A percentile compares a stretch with the other conserved stretches of the same genome.
phyloP scores from a whole-genome alignment of 768 basidiomycete genomes.

The Gymnopilus dilepis region DNA sequence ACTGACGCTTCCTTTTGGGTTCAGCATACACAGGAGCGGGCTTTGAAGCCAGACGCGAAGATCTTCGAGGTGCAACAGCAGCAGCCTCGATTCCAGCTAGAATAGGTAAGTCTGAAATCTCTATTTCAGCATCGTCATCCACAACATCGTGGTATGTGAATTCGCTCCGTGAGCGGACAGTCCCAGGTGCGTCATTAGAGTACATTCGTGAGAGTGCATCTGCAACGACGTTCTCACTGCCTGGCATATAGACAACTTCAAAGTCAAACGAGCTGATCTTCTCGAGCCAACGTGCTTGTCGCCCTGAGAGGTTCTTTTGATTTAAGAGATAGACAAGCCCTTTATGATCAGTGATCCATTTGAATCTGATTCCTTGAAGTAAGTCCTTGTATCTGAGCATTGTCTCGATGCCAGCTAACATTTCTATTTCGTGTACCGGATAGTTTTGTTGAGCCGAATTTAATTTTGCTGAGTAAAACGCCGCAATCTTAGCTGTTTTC shows the following conservation, averaged over 20 bases:
- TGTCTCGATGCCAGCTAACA: constrained; percentile 40
- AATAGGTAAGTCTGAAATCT: neutral
- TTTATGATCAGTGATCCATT: constrained; percentile 36
- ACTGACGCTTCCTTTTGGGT: no score
- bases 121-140: constrained; percentile 11
- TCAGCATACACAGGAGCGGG: neutral
- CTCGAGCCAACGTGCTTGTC: no score
- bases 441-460: constrained; percentile 44
- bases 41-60: neutral
- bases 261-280: constrained; percentile 28
- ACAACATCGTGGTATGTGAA: constrained; percentile 28
- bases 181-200: no score
- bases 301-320: constrained; percentile 42
- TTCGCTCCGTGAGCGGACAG: constrained; percentile 18
- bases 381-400: constrained; percentile 36
- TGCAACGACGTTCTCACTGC: constrained; percentile 35
- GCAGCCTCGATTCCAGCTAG: neutral
- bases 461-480: constrained; percentile 43
- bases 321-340: constrained; percentile 31
- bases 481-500: constrained; percentile 29
- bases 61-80: neutral
- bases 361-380: constrained; percentile 35
- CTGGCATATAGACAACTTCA: constrained; percentile 27
- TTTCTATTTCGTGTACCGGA: constrained; percentile 43
- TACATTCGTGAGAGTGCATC: constrained; percentile 38